Base-by-base conservation (phyloP, 805 yeast genomes). In the Lachancea quebecensis region DNA sequence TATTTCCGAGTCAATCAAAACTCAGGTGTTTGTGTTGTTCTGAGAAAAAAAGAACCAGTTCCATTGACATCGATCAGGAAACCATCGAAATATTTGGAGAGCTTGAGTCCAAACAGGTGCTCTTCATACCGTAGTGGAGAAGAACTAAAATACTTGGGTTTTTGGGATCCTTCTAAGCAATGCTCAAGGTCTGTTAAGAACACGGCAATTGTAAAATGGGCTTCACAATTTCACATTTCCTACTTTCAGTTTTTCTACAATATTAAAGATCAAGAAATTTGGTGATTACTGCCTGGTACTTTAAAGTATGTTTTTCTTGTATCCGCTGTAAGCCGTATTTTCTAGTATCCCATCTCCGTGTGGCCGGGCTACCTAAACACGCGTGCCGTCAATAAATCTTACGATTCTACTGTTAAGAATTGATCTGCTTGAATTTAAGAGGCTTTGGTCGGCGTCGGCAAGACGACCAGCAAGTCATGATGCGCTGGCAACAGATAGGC, bases 221-320 rank as follows among this genome's bases (percentile, higher is more conserved):
- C 42, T 2, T 35, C 42, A 39, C 42, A 39, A 29, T 27, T 25
- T 39, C 35, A 29, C 42, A 29, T 35, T 35, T 29, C 42, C 42
- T 28, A 39, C 42, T 17, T 39, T 39, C n/a, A 39, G 11, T 15
- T 12, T 29, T 27, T 25, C 42, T 6, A 10, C 10, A 30, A 21
- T 29, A 27, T 31, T 39, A 27, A 39, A 29, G 35, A 31, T 39
- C 7, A 15, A 25, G 35, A n/a, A 31, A 14, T 39, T 39, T 6
- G 10, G 42, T 29, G 35, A 11, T 39, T n/a, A 29, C 35, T 30
- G 42, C 42, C n/a, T 39, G 42, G 16, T 39, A 31, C 11, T 17
- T 29, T 27, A 17, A 7, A 16, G 10, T 31, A 39, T 31, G 35
- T 10, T 21, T 39, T 29, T 16, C 25, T 39, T 39, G 15, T 39